Evolutionary conservation across 805 yeast genomes (phyloP).

Genomic region (Candida sanyiensis): DNA sequence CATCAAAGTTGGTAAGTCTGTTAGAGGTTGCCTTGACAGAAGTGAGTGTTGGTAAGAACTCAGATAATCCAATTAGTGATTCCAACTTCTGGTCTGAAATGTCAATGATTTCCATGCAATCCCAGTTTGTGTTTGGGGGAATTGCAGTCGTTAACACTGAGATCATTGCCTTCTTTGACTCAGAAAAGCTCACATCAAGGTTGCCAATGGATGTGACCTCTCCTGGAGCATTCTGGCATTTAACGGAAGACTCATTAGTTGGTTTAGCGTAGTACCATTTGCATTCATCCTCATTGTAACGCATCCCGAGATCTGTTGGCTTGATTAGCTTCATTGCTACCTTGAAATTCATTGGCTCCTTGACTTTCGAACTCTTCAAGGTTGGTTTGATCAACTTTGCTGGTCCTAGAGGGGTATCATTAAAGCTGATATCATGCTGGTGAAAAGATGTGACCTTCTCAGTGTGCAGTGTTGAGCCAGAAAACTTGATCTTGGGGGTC

Average conservation of each 20-base stretch:
- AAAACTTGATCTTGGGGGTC: constrained; percentile 13
- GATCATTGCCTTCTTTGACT: constrained; percentile 36
- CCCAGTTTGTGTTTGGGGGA: constrained; percentile 36
- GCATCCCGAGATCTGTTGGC: constrained; percentile 23
- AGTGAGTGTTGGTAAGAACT: constrained; percentile 34
- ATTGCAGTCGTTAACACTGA: constrained; percentile 37
- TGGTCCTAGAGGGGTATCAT: constrained; percentile 24
- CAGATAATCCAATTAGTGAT: constrained; percentile 36
- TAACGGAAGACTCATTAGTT: constrained; percentile 36
- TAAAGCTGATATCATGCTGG: constrained; percentile 3
- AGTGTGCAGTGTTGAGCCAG: constrained; percentile 16
- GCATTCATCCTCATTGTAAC: constrained; percentile 13
- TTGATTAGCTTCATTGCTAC: constrained; percentile 18
- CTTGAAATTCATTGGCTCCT: constrained; percentile 9
- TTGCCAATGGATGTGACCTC: constrained; percentile 14
- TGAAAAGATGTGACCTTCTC: constrained; percentile 20
- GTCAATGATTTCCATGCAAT: constrained; percentile 29
- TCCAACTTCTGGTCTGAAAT: constrained; percentile 30
- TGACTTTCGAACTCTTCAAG: neutral
- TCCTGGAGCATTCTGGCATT: constrained; percentile 29
- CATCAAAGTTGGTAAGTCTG: constrained; percentile 21
- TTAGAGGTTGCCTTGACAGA: constrained; percentile 14
- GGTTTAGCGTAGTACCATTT: constrained; percentile 17
- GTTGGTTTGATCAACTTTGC: constrained; percentile 20
- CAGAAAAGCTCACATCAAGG: constrained; percentile 38